Percentiles rank a stretch among this genome's conserved stretches.
These are phyloP conservation scores for Argentina anserina DNA, from an alignment of 306 rosid genomes.

Conservation along the genomic window DNA sequence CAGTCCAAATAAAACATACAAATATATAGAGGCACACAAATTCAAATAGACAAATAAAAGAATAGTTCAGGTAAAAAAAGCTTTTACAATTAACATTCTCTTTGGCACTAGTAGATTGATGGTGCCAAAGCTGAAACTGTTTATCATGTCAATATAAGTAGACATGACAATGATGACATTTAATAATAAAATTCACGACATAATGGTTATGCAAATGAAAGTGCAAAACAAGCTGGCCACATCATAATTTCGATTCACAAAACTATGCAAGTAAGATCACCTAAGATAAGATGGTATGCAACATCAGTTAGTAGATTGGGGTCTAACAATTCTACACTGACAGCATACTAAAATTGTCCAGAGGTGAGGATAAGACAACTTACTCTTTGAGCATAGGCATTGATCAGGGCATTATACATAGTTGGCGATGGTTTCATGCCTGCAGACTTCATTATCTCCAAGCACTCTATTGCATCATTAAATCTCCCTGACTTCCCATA, in stretches of 20 bases:
- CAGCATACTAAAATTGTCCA: no score
- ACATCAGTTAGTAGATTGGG: neutral
- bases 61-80: neutral
- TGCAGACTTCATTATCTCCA: conserved; percentile 72
- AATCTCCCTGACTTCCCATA: conserved; percentile 85
- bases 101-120: neutral
- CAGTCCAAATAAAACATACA: neutral
- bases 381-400: conserved; percentile 93
- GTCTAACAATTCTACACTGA: neutral
- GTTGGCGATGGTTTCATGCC: conserved; percentile 80
- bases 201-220: neutral
- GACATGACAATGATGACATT: neutral
- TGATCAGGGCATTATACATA: conserved; percentile 87
- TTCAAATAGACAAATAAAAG: neutral
- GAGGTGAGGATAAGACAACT: conserved; percentile 24
- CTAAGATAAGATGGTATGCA: neutral
- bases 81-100: neutral
- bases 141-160: neutral
- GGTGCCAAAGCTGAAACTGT: neutral
- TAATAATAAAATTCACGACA: neutral
- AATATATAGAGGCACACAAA: neutral
- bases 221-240: neutral
- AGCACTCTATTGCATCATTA: conserved; percentile 71
- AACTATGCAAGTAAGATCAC: neutral
- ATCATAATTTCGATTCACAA: neutral